phyloP scores from a whole-genome alignment of 2,329 filamentous ascomycete genomes.

The Diplodia intermedia region DNA sequence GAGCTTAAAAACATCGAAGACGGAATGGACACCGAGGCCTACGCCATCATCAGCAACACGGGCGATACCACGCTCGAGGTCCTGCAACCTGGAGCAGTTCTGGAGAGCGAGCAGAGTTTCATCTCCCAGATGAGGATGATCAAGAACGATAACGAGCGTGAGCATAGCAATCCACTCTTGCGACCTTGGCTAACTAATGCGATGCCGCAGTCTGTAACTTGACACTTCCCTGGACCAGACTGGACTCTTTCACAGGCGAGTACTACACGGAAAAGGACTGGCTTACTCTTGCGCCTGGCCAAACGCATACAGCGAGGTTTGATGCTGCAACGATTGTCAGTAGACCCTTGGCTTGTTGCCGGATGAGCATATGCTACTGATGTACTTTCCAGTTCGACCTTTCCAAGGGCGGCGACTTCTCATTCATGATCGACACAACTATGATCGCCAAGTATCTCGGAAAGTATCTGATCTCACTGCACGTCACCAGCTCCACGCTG shows the following conservation, averaged over 20 bases:
- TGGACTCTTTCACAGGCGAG: neutral
- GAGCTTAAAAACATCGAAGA: no score
- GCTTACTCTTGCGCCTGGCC: neutral
- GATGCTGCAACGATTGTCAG: neutral
- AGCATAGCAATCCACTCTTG: no score
- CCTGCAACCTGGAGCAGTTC: no score
- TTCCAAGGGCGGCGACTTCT: neutral
- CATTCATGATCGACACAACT: neutral
- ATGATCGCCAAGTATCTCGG: neutral
- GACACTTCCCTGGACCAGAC: no score
- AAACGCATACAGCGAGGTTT: neutral
- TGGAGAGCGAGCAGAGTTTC: no score
- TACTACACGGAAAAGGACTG: neutral
- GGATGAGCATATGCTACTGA: neutral
- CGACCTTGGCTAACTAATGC: no score
- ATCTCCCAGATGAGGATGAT: no score
- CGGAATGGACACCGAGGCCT: no score
- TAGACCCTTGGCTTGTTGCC: neutral
- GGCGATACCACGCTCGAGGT: no score
- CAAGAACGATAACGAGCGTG: no score
- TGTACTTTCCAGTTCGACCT: neutral
- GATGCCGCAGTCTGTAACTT: no score
- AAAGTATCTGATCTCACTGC: neutral
- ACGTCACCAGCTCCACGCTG: neutral
- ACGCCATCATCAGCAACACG: no score